A percentile compares a stretch with the other conserved stretches of the same genome.
These are phyloP conservation scores for Baorangia bicolor DNA, from an alignment of 768 basidiomycete genomes.

Conservation along the genomic window DNA sequence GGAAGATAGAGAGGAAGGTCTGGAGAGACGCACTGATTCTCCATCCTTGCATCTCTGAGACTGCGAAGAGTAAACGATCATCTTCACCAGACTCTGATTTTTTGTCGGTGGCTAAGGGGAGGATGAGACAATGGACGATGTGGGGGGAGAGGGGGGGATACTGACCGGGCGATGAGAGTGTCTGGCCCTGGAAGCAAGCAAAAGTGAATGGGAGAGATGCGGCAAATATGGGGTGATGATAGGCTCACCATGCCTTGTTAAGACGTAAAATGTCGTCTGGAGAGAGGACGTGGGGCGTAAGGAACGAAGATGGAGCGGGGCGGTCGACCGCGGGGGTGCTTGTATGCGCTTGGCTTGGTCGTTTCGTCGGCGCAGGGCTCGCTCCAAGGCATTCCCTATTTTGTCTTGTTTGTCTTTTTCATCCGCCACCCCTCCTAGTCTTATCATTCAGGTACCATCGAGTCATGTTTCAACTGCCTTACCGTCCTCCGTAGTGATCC, in stretches of 20 bases:
- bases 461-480: background rate
- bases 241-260: constrained; percentile 30
- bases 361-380: constrained; percentile 5
- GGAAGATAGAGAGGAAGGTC: background rate
- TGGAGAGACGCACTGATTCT: constrained; percentile 76
- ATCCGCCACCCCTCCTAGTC: constrained; percentile 2
- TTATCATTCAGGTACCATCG: background rate
- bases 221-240: background rate
- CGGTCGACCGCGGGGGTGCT: constrained; percentile 1
- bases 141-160: constrained; percentile 12
- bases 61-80: constrained; percentile 67
- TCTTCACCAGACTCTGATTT: constrained; percentile 70
- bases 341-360: constrained; percentile 16
- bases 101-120: constrained; percentile 76
- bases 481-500: constrained; percentile 5
- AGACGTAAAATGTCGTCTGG: constrained; percentile 21
- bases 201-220: constrained; percentile 6
- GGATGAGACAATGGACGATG: background rate
- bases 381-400: constrained; percentile 22
- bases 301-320: background rate
- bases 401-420: constrained; percentile 35
- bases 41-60: constrained; percentile 99
- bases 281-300: background rate
- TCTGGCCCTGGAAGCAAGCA: constrained; percentile 65
- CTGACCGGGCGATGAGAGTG: constrained; percentile 76